phyloP scores from a whole-genome alignment of 1,284 basidiomycete genomes.

The Heterobasidion annosum region DNA sequence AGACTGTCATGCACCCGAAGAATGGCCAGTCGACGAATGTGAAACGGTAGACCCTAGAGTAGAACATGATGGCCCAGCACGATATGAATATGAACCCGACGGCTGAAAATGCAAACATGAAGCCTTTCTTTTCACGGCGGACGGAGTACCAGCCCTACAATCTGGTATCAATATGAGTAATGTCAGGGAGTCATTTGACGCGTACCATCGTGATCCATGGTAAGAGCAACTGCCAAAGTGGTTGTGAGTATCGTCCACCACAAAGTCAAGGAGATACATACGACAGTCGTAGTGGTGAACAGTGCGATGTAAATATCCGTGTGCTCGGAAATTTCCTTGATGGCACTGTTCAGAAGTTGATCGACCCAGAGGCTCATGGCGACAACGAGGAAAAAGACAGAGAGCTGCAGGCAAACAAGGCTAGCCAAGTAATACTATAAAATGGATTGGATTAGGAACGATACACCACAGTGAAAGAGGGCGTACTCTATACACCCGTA shows the following conservation, averaged over 20 bases:
- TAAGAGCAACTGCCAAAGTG: constrained; percentile 28
- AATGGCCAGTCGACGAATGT: constrained; percentile 49
- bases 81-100: constrained; percentile 28
- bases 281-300: constrained; percentile 35
- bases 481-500: constrained; percentile 39
- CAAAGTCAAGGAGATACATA: constrained; percentile 12
- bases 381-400: constrained; percentile 40
- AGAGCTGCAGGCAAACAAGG: constrained; percentile 47
- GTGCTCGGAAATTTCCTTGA: constrained; percentile 32
- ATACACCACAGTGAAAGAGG: not conserved
- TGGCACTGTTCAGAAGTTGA: constrained; percentile 17
- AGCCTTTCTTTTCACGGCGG: constrained; percentile 30
- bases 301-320: constrained; percentile 32
- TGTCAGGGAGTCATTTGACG: not conserved
- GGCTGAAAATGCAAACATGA: constrained; percentile 35
- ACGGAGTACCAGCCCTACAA: constrained; percentile 46
- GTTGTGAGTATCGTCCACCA: constrained; percentile 8
- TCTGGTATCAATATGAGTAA: not conserved
- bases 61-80: constrained; percentile 43
- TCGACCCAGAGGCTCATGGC: constrained; percentile 48
- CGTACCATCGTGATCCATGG: constrained; percentile 39
- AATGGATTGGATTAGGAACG: constrained; percentile 24
- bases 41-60: constrained; percentile 39
- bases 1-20: constrained; percentile 36
- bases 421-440: constrained; percentile 49